Conservation (phyloP, 2,329 filamentous ascomycete species). For the Chrysosporium keratinophilum region DNA sequence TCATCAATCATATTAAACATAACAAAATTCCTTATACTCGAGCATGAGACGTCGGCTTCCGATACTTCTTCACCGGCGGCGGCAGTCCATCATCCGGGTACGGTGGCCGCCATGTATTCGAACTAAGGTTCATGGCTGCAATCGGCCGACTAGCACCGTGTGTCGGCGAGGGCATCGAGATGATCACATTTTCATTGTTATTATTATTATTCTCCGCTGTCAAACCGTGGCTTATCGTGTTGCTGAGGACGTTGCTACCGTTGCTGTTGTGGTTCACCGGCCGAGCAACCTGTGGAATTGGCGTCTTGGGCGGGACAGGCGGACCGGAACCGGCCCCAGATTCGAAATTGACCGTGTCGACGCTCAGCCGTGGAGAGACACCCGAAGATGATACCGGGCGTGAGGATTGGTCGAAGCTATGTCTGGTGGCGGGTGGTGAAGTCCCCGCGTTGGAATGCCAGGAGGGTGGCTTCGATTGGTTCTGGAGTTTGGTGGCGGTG, state of each 20-base stretch:
- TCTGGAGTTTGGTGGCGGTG: slow-evolving; percentile 22
- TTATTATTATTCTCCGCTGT: background rate
- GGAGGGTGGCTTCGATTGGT: slow-evolving; percentile 20
- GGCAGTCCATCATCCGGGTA: slow-evolving; percentile 78
- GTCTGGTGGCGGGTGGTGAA: slow-evolving; percentile 26
- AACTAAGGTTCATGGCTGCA: slow-evolving; percentile 3
- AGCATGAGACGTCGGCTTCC: slow-evolving; percentile 58
- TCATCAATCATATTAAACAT: background rate
- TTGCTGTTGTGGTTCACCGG: slow-evolving; percentile 21
- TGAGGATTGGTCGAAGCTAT: slow-evolving; percentile 28
- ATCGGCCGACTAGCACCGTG: slow-evolving; percentile 23
- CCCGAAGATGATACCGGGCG: slow-evolving; percentile 23
- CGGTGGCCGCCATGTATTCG: slow-evolving; percentile 42
- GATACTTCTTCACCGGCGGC: slow-evolving; percentile 71
- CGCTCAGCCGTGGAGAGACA: slow-evolving; percentile 27
- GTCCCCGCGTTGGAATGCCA: slow-evolving; percentile 20
- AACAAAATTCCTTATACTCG: background rate
- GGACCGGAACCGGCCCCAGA: slow-evolving; percentile 40
- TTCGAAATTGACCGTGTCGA: slow-evolving; percentile 25
- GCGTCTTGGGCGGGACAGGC: slow-evolving; percentile 67
- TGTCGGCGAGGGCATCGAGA: slow-evolving; percentile 29
- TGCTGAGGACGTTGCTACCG: slow-evolving; percentile 6
- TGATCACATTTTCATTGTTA: background rate
- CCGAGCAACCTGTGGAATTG: slow-evolving; percentile 39
- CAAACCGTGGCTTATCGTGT: slow-evolving; percentile 19